These are phyloP conservation scores for Extremus antarcticus DNA, from an alignment of 495 filamentous ascomycete species.

Conservation along the genomic window DNA sequence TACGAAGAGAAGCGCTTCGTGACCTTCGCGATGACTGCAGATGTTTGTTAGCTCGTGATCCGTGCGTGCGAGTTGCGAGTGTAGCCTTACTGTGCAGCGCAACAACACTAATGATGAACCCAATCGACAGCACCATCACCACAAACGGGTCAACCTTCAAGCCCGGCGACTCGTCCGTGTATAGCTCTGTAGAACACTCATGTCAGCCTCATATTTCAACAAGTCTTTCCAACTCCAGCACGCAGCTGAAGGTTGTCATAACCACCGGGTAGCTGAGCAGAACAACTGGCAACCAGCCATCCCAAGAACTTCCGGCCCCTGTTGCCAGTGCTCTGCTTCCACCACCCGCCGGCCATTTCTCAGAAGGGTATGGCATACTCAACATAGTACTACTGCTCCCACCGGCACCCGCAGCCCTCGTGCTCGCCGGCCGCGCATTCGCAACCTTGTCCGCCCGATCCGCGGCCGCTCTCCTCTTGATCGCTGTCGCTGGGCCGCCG, in stretches of 20 bases:
- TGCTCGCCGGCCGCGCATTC: slow-evolving; percentile 82
- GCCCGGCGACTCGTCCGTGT: slow-evolving; percentile 95
- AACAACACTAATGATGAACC: slow-evolving; percentile 98
- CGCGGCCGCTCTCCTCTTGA: slow-evolving; percentile 85
- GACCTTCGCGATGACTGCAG: slow-evolving; percentile 87
- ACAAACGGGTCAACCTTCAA: slow-evolving; percentile 96
- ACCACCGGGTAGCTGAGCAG: background rate
- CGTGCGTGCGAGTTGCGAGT: background rate
- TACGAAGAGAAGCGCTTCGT: slow-evolving; percentile 74
- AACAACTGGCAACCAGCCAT: too few species aligned
- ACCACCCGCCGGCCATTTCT: too few species aligned
- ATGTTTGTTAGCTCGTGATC: slow-evolving; percentile 10
- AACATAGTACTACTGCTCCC: slow-evolving; percentile 97
- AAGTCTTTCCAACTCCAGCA: background rate
- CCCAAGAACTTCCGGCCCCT: too few species aligned
- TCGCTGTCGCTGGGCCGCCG: slow-evolving; percentile 89
- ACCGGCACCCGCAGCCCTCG: slow-evolving; percentile 84
- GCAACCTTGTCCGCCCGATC: slow-evolving; percentile 91
- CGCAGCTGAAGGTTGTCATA: too few species aligned
- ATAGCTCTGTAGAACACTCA: slow-evolving; percentile 50
- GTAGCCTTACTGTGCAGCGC: slow-evolving; percentile 74
- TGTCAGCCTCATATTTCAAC: slow-evolving; percentile 15
- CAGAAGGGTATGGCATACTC: slow-evolving; percentile 53
- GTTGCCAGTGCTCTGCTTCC: too few species aligned
- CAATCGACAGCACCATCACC: slow-evolving; percentile 83